Percentiles rank a stretch among this genome's conserved stretches.
These are phyloP conservation scores for Protomyces inundatus DNA, from an alignment of 1,139 yeast genomes.

Conservation along the genomic window DNA sequence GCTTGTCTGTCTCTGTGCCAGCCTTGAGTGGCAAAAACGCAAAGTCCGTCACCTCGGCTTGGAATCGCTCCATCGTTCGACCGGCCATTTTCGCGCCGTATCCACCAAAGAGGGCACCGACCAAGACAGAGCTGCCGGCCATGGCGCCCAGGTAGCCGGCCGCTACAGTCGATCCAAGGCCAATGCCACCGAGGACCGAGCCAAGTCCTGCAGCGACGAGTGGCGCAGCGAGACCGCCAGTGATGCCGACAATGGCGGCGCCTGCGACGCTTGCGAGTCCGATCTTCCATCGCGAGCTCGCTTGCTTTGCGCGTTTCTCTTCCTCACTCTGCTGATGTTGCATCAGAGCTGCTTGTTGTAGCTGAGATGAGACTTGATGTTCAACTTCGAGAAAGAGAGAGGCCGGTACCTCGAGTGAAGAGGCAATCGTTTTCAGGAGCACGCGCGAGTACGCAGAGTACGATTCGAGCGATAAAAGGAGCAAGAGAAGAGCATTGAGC, in stretches of 20 bases:
- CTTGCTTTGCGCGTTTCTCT: conserved; percentile 8
- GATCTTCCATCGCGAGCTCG: conserved; percentile 47
- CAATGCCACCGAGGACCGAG: conserved; percentile 92
- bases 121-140: conserved; percentile 48
- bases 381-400: conserved; percentile 18
- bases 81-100: conserved; percentile 83
- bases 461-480: conserved; percentile 24
- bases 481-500: conserved; percentile 23
- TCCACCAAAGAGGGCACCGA: conserved; percentile 45
- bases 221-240: conserved; percentile 94
- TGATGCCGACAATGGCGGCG: conserved; percentile 82
- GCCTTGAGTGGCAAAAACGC: conserved; percentile 90
- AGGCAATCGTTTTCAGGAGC: conserved; percentile 17
- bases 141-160: conserved; percentile 85
- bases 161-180: conserved; percentile 70
- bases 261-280: conserved; percentile 99
- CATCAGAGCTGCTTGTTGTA: conserved; percentile 19
- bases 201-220: conserved; percentile 98
- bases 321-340: conserved; percentile 22
- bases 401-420: conserved; percentile 12
- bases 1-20: conserved; percentile 8
- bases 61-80: conserved; percentile 75
- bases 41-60: conserved; percentile 89
- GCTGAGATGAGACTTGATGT: conserved; percentile 14
- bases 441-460: conserved; percentile 22